phyloP scores from a whole-genome alignment of 371 early-diverging fungal species.

The Mucor irregularis region DNA sequence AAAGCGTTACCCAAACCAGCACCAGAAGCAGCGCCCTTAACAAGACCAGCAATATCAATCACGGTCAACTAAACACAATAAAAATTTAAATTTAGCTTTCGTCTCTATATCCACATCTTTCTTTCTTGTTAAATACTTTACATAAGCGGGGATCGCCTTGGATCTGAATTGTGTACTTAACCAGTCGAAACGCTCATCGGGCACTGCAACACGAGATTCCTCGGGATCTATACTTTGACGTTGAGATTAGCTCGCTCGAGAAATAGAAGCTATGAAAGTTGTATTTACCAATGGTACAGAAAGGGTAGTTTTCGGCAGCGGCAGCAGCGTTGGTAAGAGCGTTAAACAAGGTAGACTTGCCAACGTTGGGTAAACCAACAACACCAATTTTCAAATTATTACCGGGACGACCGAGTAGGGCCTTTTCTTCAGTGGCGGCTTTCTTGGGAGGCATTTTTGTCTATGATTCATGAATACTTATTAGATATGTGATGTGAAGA shows the following conservation, averaged over 20 bases:
- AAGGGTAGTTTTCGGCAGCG: conserved; percentile 85
- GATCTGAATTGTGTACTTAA: conserved; percentile 76
- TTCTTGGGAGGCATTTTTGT: conserved; percentile 85
- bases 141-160: conserved; percentile 70
- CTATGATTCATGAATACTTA: too few relatives aligned
- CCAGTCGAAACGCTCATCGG: conserved; percentile 92
- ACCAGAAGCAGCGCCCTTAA: conserved; percentile 92
- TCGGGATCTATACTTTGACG: conserved; percentile 75
- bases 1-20: conserved; percentile 98
- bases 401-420: conserved; percentile 89
- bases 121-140: too few relatives aligned
- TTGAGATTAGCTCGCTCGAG: too few relatives aligned
- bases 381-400: conserved; percentile 98
- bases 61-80: conserved; percentile 70
- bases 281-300: conserved; percentile 40
- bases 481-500: too few relatives aligned
- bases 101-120: too few relatives aligned
- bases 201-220: conserved; percentile 92
- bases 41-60: conserved; percentile 99
- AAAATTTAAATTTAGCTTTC: too few relatives aligned
- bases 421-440: conserved; percentile 78
- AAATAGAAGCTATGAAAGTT: too few relatives aligned
- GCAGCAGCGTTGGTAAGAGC: conserved; percentile 86
- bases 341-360: conserved; percentile 98
- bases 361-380: conserved; percentile 98